phyloP scores from a whole-genome alignment of 2,329 filamentous ascomycete genomes.

The Clonostachys sp. region DNA sequence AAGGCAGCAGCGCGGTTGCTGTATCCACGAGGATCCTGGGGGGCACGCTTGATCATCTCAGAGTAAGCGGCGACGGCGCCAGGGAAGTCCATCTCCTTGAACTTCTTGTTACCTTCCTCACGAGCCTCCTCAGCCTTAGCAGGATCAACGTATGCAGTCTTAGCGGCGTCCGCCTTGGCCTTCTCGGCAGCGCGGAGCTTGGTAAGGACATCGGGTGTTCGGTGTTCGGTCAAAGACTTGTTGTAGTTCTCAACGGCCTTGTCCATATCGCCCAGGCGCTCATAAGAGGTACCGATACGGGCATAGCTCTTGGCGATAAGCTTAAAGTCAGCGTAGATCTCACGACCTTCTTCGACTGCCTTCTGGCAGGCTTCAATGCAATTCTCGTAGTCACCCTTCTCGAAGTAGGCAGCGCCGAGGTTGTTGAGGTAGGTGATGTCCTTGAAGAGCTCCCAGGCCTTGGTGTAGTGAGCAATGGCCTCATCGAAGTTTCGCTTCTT shows the following conservation, averaged over 20 bases:
- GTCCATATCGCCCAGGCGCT: constrained; percentile 77
- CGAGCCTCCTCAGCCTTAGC: constrained; percentile 92
- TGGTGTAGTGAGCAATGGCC: constrained; percentile 89
- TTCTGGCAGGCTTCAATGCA: constrained; percentile 83
- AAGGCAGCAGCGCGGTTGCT: constrained; percentile 96
- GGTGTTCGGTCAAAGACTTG: constrained; percentile 92
- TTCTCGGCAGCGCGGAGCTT: constrained; percentile 93
- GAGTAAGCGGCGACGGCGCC: constrained; percentile 89
- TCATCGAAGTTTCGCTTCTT: constrained; percentile 98
- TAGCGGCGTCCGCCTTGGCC: constrained; percentile 71
- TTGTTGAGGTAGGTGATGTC: constrained; percentile 99
- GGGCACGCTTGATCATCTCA: constrained; percentile 95
- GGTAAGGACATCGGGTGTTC: constrained; percentile 85
- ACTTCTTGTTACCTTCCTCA: constrained; percentile 91
- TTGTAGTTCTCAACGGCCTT: constrained; percentile 87
- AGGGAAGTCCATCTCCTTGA: constrained; percentile 95
- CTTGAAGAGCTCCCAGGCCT: constrained; percentile 92
- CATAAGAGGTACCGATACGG: constrained; percentile 88
- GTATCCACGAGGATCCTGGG: constrained; percentile 89
- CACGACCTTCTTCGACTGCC: constrained; percentile 85
- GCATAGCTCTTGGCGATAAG: constrained; percentile 97
- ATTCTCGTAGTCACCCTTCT: constrained; percentile 90
- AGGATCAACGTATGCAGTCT: constrained; percentile 80
- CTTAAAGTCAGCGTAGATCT: constrained; percentile 94
- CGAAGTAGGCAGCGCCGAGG: constrained; percentile 86